Evolutionary conservation across 192 early-diverging fungal species (phyloP).

Genomic region (Linnemannia schmuckeri): DNA sequence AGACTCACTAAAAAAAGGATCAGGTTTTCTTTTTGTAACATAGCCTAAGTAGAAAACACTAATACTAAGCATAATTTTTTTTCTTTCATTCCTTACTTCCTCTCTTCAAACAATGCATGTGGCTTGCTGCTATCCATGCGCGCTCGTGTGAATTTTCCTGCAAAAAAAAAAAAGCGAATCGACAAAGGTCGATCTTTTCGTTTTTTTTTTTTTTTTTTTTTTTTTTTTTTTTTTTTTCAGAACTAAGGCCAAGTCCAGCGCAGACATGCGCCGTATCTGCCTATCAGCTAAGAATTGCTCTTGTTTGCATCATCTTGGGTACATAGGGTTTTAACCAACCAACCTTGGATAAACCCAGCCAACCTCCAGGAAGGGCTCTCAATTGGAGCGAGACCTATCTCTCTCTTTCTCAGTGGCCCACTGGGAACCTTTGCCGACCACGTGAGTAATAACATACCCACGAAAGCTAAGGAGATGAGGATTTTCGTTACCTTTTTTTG

Average conservation of each 20-base stretch:
- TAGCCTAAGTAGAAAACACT: not conserved
- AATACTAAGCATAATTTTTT: not conserved
- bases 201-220: too few relatives aligned
- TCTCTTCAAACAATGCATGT: not conserved
- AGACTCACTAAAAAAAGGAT: not conserved
- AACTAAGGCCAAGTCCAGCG: not conserved
- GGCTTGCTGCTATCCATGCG: not conserved
- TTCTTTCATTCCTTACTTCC: not conserved
- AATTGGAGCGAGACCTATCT: not conserved
- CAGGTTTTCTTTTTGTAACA: not conserved
- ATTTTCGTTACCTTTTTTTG: not conserved
- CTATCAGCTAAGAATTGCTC: constrained; percentile 1
- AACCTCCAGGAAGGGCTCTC: not conserved
- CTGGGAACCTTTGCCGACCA: not conserved
- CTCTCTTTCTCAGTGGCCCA: not conserved
- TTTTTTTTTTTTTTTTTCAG: too few relatives aligned
- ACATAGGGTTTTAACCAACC: not conserved
- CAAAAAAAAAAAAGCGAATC: not conserved
- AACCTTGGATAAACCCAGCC: not conserved
- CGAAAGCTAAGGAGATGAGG: not conserved
- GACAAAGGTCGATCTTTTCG: not conserved
- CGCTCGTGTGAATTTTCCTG: not conserved
- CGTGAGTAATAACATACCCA: not conserved
- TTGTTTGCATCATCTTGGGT: not conserved
- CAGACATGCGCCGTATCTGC: not conserved